These are phyloP conservation scores for Elsinoe perseae DNA, from an alignment of 2,329 filamentous ascomycete genomes.

Conservation along the genomic window DNA sequence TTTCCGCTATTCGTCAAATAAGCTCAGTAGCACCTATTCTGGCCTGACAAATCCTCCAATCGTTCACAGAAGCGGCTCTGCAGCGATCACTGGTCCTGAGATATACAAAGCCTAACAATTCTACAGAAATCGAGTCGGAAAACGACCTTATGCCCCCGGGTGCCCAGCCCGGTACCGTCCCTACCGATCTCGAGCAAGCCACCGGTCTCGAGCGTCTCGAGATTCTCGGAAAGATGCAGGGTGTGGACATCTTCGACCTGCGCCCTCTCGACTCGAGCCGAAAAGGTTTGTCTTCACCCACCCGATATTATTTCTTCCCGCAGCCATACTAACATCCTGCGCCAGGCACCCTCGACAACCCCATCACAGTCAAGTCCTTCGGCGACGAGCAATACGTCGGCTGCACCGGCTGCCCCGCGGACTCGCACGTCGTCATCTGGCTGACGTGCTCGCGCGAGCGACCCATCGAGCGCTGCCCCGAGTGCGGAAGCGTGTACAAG, in stretches of 20 bases:
- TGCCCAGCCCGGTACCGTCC: constrained; percentile 71
- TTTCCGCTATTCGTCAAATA: too few relatives aligned
- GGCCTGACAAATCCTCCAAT: too few relatives aligned
- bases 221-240: constrained; percentile 99
- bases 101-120: not conserved
- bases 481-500: constrained; percentile 95
- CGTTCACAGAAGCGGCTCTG: too few relatives aligned
- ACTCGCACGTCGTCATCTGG: constrained; percentile 88
- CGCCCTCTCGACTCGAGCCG: constrained; percentile 86
- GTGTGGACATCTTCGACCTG: constrained; percentile 97
- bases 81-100: not conserved
- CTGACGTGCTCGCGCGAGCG: constrained; percentile 81
- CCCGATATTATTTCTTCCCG: not conserved
- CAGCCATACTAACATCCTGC: not conserved
- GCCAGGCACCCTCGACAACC: constrained; percentile 76
- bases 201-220: constrained; percentile 98
- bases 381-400: constrained; percentile 95
- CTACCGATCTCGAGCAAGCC: constrained; percentile 89
- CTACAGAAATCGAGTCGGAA: constrained; percentile 69
- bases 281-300: constrained; percentile 52
- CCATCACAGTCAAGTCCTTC: constrained; percentile 81
- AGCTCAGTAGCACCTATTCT: not conserved
- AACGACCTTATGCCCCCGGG: constrained; percentile 82
- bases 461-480: constrained; percentile 87
- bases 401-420: constrained; percentile 88